Base-by-base conservation (phyloP, 306 rosid genomes). In the Vigna unguiculata region DNA sequence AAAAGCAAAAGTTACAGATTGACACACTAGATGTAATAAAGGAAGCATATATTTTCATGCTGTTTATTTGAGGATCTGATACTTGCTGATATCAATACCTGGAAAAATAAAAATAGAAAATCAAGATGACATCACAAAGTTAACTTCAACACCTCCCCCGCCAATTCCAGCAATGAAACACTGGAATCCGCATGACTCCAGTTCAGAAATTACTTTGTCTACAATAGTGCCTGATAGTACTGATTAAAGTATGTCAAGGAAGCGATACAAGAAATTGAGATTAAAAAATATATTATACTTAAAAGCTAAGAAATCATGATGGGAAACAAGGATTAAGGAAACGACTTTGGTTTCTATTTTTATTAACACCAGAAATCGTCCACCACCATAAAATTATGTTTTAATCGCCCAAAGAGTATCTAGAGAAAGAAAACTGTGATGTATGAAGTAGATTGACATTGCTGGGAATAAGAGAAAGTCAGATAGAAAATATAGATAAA, bases 171-270 rank as follows among this genome's bases (percentile, higher is more conserved):
- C 96, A 36, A 71, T 88, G 83, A 92, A 81, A 81, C 98, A 95
- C 62, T 89, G 97, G 86, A 92, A 92, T 24, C 97, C 97, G 72
- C 86, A 77, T 2, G 96, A 89, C 90, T 95, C 93, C 53, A 95
- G 88, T 65, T 95, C 98, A 25, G 92, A 68, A 71, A 85, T 83
- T 69, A 92, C 93, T 78, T 83, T 83, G 8, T 92, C 92, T 74
- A 86, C 96, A 78, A 92, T 81, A 6, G 86, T 85, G 69, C 88
- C 88, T 73, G 97, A 89, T 59, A 95, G 88, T 80, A 92, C 98
- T 95, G 90, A 75, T 85, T 48, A 84, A 73, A 74, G 47, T 49
- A 84, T 22, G 85, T 92, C 54, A 90, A 92, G 96, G 88, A 32
- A 84, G 46, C 64, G 16, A 72, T 15, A 34, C 14, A 80, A 48